phyloP scores from a whole-genome alignment of 2,329 filamentous ascomycete species.

The Stachybotrys elegans region DNA sequence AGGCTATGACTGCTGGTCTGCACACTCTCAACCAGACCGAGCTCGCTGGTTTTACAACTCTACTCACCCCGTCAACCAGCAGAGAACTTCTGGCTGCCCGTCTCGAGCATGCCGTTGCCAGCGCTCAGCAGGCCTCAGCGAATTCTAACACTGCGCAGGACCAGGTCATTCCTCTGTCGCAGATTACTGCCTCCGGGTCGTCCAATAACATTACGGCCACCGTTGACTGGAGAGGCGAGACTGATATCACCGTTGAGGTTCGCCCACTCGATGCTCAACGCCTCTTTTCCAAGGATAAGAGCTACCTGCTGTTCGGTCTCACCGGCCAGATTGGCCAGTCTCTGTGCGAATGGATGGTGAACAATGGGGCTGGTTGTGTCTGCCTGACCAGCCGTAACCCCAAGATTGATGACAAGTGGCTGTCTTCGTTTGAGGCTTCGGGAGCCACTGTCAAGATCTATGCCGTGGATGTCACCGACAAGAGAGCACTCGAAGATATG shows the following conservation, averaged over 20 bases:
- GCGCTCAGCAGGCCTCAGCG: neutral
- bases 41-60: neutral
- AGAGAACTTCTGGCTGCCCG: neutral
- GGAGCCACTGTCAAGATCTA: conserved; percentile 8
- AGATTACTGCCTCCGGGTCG: neutral
- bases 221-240: conserved; percentile 1
- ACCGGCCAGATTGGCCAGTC: conserved; percentile 30
- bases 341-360: conserved; percentile 33
- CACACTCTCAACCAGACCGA: neutral
- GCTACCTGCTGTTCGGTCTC: conserved; percentile 28
- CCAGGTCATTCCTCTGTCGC: neutral
- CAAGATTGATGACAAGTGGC: conserved; percentile 22
- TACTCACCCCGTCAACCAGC: neutral
- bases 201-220: neutral
- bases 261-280: neutral
- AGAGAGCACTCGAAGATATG: conserved; percentile 3
- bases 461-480: conserved; percentile 8
- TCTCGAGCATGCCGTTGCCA: neutral
- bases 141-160: neutral
- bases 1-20: neutral
- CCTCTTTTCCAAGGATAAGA: conserved; percentile 19
- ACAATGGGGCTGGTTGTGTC: conserved; percentile 28
- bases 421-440: conserved; percentile 10
- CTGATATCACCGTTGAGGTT: neutral
- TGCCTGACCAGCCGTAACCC: conserved; percentile 34